Conservation (phyloP, 1,139 yeast species). For the Pichia sp. region DNA sequence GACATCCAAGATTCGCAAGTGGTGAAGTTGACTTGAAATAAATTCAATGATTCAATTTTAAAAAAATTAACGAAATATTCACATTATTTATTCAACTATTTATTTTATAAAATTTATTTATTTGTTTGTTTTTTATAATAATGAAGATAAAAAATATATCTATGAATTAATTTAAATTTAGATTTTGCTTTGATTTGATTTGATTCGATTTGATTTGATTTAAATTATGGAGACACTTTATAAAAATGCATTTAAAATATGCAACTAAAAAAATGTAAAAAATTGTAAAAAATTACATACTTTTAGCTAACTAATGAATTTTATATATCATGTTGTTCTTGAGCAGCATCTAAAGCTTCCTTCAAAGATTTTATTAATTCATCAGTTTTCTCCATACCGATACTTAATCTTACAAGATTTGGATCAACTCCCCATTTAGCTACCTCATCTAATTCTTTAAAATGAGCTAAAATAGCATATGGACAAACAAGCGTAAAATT, state of each 20-base stretch:
- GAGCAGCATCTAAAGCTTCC: slow-evolving; percentile 54
- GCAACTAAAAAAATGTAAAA: neutral
- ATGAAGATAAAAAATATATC: slow-evolving; percentile 1
- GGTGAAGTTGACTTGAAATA: slow-evolving; percentile 42
- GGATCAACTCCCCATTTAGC: slow-evolving; percentile 81
- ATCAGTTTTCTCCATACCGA: slow-evolving; percentile 66
- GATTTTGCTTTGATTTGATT: no score
- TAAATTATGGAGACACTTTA: no score
- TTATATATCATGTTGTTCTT: slow-evolving; percentile 29
- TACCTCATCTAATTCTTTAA: slow-evolving; percentile 73
- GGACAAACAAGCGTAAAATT: slow-evolving; percentile 92
- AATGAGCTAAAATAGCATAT: slow-evolving; percentile 85
- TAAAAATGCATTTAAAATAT: neutral
- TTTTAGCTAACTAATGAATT: no score
- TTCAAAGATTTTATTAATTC: slow-evolving; percentile 52
- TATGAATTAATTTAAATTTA: no score
- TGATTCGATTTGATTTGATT: no score
- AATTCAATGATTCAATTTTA: neutral
- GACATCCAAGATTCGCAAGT: slow-evolving; percentile 61
- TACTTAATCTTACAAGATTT: slow-evolving; percentile 72
- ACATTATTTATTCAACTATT: slow-evolving; percentile 4
- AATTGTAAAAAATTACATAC: neutral
- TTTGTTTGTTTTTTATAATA: slow-evolving; percentile 6
- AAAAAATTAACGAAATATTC: neutral
- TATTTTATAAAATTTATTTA: slow-evolving; percentile 1